A percentile compares a stretch with the other conserved stretches of the same genome.
These are phyloP conservation scores for Haplosporangium gracile DNA, from an alignment of 192 early-diverging fungal genomes.

Conservation along the genomic window DNA sequence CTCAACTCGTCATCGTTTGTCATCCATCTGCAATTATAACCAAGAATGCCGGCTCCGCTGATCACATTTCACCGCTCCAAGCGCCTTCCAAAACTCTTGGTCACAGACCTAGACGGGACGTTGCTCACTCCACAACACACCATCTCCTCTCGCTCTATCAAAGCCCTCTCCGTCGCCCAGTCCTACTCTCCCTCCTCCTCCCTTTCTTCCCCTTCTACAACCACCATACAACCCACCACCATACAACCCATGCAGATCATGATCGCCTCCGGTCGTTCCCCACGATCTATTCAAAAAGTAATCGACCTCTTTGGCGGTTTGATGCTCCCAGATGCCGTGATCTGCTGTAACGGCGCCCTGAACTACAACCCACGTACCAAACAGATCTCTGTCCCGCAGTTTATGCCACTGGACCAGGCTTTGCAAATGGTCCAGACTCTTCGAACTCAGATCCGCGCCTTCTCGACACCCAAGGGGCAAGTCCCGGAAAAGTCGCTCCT, in stretches of 20 bases:
- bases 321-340: conserved; percentile 54
- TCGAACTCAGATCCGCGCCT: neutral
- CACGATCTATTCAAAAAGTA: conserved; percentile 56
- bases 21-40: neutral
- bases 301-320: conserved; percentile 53
- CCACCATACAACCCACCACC: conserved; percentile 11
- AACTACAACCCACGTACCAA: conserved; percentile 42
- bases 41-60: neutral
- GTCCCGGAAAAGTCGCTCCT: conserved; percentile 2
- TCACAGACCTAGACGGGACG: conserved; percentile 60
- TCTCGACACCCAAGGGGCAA: neutral
- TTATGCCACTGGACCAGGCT: conserved; percentile 24
- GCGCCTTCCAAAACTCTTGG: conserved; percentile 23
- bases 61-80: conserved; percentile 36
- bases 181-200: neutral
- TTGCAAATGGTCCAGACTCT: conserved; percentile 5
- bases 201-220: neutral
- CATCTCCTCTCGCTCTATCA: conserved; percentile 43
- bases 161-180: conserved; percentile 43
- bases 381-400: conserved; percentile 34
- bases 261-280: conserved; percentile 60
- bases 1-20: neutral
- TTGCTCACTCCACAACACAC: conserved; percentile 51
- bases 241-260: conserved; percentile 46
- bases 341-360: conserved; percentile 62